These are phyloP conservation scores for Boletus rex-veris DNA, from an alignment of 768 basidiomycete species.

Conservation along the genomic window DNA sequence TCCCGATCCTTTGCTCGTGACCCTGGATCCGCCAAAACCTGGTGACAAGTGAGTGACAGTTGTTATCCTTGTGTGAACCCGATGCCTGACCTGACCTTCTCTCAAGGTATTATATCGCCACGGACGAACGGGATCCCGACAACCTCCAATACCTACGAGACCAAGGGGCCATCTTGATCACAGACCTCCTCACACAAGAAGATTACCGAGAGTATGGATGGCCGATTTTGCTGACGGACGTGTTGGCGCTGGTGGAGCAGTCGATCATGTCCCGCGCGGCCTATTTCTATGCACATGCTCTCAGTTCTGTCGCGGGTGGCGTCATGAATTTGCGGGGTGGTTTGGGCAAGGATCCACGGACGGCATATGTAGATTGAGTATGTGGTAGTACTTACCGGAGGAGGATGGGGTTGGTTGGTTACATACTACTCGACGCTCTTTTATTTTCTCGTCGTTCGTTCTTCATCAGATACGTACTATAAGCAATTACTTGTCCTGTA, in stretches of 20 bases:
- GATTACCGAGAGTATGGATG: conserved; percentile 40
- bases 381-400: background rate
- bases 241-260: conserved; percentile 43
- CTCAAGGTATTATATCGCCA: conserved; percentile 35
- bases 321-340: conserved; percentile 40
- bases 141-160: conserved; percentile 32
- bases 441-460: background rate
- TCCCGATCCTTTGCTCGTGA: conserved; percentile 19
- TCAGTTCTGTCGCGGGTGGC: conserved; percentile 41
- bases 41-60: conserved; percentile 19
- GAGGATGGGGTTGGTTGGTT: no score
- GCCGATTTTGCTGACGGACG: conserved; percentile 42
- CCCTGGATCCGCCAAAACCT: conserved; percentile 22
- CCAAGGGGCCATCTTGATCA: conserved; percentile 38
- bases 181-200: conserved; percentile 41
- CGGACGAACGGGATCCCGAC: conserved; percentile 39
- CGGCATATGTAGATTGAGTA: conserved; percentile 34
- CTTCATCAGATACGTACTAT: background rate
- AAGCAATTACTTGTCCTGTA: no score
- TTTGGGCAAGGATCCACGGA: conserved; percentile 39
- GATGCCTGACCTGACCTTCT: background rate
- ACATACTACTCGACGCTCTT: background rate
- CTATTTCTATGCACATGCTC: conserved; percentile 41
- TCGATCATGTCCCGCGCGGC: conserved; percentile 33
- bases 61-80: background rate